Evolutionary conservation across 1,139 yeast species (phyloP).

Genomic region (Hyphopichia buzzinii): DNA sequence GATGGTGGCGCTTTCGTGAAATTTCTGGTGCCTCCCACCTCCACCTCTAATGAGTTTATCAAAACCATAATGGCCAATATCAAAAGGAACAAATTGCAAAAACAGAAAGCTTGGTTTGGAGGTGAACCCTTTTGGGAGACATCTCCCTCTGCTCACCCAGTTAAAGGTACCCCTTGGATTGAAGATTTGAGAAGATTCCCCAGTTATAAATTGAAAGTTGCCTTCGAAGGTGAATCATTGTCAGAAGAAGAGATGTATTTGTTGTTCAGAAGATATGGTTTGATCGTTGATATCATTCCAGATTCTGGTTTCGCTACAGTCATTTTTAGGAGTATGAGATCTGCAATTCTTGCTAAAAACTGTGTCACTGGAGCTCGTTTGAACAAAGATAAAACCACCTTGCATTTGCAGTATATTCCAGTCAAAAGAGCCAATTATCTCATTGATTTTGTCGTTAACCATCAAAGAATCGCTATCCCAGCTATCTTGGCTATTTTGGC

Average conservation of each 20-base stretch:
- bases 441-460: conserved; percentile 60
- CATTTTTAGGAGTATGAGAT: conserved; percentile 52
- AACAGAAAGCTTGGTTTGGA: no score
- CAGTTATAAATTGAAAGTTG: conserved; percentile 57
- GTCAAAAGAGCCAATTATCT: conserved; percentile 50
- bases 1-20: conserved; percentile 96
- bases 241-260: conserved; percentile 85
- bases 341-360: conserved; percentile 86
- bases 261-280: conserved; percentile 83
- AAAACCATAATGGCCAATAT: conserved; percentile 51
- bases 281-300: conserved; percentile 71
- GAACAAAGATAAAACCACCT: conserved; percentile 49
- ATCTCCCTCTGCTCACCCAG: conserved; percentile 58
- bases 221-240: conserved; percentile 70
- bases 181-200: conserved; percentile 86
- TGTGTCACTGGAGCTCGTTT: conserved; percentile 78
- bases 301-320: conserved; percentile 44
- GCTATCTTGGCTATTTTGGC: conserved; percentile 48
- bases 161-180: conserved; percentile 93
- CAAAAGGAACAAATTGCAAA: conserved; percentile 17
- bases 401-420: conserved; percentile 75
- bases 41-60: conserved; percentile 50
- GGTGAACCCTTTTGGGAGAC: conserved; percentile 12
- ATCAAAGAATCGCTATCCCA: conserved; percentile 79
- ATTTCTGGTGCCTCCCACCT: conserved; percentile 56